Evolutionary conservation across 495 filamentous ascomycete genomes (phyloP), one percentile per base, ranked within the genome.

Genomic region (Amniculicola lignicola): DNA sequence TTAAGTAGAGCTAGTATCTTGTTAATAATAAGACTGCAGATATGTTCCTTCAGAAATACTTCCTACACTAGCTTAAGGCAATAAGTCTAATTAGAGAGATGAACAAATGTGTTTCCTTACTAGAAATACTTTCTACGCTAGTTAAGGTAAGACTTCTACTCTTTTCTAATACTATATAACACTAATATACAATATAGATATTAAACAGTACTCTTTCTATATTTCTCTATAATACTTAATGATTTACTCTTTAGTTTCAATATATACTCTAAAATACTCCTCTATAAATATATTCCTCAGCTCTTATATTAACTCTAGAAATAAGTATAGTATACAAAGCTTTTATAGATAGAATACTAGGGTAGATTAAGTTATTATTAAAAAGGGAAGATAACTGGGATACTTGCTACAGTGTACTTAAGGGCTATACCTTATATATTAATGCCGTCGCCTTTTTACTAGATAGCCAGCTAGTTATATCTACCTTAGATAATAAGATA

Each of bases 191-290:
- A 55, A 28, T 33, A 35, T 15, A 48, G 54, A 1, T n/a, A 42
- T 27, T 7, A 2, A 39, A 24, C 2, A 37, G 33, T 38, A 15
- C 52, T 14, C 11, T 36, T 33, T 21, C 37, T 11, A 39, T 10
- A 4, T 74, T 75, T 54, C 37, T 73, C 10, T 36, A 63, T 23
- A 72, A 76, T 63, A 67, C 69, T 11, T 62, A 51, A 49, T 64
- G 71, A 21, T 74, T 75, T 54, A 52, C 67, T n/a, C 54, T 71
- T 7, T 51, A 52, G 16, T 57, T 67, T 44, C 31, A 33, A 43
- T 42, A 16, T 9, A 46, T 62, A 11, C 49, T 70, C 27, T 52
- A 69, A 42, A 24, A 59, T 9, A 60, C 51, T n/a, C 53, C 66
- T 50, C 54, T 75, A 40, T 64, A 72, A 41, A 36, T 64, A 51